Evolutionary conservation across 2,329 filamentous ascomycete species (phyloP).

Genomic region (Dactylellina drechsleri): DNA sequence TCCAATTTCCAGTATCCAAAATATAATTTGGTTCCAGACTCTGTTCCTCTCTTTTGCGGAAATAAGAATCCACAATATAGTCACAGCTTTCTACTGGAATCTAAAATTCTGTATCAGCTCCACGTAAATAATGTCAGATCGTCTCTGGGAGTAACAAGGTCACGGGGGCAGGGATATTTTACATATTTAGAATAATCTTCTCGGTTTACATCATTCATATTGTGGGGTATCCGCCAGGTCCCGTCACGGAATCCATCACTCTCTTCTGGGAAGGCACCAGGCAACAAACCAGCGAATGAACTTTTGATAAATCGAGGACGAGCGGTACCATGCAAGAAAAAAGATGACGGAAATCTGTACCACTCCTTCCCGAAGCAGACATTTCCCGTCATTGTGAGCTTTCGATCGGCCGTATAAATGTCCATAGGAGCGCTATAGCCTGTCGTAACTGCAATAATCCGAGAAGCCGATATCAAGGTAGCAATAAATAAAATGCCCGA

Average conservation of each 20-base stretch:
- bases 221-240: constrained; percentile 81
- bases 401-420: constrained; percentile 62
- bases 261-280: constrained; percentile 86
- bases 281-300: constrained; percentile 86
- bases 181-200: constrained; percentile 90
- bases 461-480: constrained; percentile 72
- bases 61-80: constrained; percentile 88
- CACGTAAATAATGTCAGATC: neutral
- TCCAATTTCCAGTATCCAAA: constrained; percentile 78
- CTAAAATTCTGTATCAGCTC: constrained; percentile 60
- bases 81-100: constrained; percentile 77
- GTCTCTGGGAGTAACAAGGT: neutral
- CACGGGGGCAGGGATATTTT: constrained; percentile 59
- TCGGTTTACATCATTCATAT: constrained; percentile 91
- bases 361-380: constrained; percentile 96
- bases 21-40: constrained; percentile 83
- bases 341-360: constrained; percentile 96
- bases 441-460: constrained; percentile 79
- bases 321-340: constrained; percentile 84
- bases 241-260: constrained; percentile 64
- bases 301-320: constrained; percentile 89
- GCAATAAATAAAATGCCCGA: constrained; percentile 21
- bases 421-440: constrained; percentile 85
- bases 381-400: constrained; percentile 54
- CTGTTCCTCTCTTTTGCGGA: constrained; percentile 71